These are phyloP conservation scores for Endogone sp. DNA, from an alignment of 192 early-diverging fungal species.

Conservation along the genomic window DNA sequence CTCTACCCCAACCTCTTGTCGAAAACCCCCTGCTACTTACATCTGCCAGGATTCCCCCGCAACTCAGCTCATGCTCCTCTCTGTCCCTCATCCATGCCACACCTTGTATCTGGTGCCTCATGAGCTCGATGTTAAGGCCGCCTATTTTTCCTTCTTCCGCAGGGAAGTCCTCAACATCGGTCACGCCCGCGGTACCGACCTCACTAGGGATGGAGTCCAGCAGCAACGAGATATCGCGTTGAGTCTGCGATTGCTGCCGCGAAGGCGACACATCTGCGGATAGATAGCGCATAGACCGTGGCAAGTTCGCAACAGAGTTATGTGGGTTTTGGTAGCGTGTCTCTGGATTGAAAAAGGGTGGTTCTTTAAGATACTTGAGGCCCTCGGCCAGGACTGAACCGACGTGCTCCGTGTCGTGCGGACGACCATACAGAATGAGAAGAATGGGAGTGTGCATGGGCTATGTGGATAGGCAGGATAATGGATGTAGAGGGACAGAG, in stretches of 20 bases:
- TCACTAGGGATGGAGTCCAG: conserved; percentile 25
- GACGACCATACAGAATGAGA: conserved; percentile 26
- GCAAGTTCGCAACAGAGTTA: background rate
- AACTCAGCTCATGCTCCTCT: conserved; percentile 18
- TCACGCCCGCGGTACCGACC: background rate
- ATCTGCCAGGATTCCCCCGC: conserved; percentile 35
- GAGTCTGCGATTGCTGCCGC: conserved; percentile 6
- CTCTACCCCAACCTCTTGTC: too few species aligned
- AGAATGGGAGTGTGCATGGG: conserved; percentile 18
- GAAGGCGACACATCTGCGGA: background rate
- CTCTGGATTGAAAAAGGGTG: conserved; percentile 22
- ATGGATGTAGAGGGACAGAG: too few species aligned
- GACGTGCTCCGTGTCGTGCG: conserved; percentile 3
- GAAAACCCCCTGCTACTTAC: background rate
- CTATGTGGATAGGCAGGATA: too few species aligned
- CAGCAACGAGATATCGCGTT: conserved; percentile 17
- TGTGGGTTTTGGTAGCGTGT: conserved; percentile 22
- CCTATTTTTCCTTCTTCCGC: conserved; percentile 1
- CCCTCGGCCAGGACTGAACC: background rate
- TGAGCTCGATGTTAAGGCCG: conserved; percentile 15
- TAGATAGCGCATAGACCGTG: background rate
- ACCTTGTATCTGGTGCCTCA: conserved; percentile 29
- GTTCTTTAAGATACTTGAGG: conserved; percentile 9
- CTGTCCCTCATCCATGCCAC: conserved; percentile 36
- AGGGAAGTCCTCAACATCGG: background rate